Evolutionary conservation across 495 filamentous ascomycete genomes (phyloP).

Genomic region (Podospora anserina): DNA sequence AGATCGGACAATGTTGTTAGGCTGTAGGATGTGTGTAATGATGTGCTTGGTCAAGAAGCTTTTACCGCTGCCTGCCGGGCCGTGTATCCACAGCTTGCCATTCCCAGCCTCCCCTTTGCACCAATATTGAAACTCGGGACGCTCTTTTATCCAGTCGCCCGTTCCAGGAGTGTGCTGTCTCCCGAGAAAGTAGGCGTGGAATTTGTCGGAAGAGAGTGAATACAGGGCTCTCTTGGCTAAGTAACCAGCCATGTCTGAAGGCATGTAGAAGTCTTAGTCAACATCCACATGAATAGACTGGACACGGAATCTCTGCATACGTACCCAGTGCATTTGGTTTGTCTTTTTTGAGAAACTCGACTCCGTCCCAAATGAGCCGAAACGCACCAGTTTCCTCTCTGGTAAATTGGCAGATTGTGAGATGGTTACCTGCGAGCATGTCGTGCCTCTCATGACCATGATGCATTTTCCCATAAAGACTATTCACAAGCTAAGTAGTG

Average conservation of each 20-base stretch:
- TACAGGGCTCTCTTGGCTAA: constrained; percentile 7
- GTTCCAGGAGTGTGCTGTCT: constrained; percentile 12
- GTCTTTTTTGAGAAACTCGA: constrained; percentile 4
- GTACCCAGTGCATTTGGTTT: neutral
- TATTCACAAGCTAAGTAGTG: constrained; percentile 5
- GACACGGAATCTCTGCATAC: too few relatives aligned
- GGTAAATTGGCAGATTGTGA: constrained; percentile 18
- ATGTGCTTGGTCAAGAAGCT: constrained; percentile 18
- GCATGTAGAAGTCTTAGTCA: neutral
- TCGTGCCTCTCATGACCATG: neutral
- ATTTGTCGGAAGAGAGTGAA: constrained; percentile 11
- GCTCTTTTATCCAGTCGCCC: constrained; percentile 15
- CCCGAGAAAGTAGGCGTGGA: constrained; percentile 17
- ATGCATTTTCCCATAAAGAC: constrained; percentile 10
- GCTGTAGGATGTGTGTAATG: constrained; percentile 14
- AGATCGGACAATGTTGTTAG: too few relatives aligned
- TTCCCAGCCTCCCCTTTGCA: constrained; percentile 6
- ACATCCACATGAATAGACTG: neutral
- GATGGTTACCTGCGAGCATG: constrained; percentile 14
- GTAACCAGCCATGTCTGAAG: neutral
- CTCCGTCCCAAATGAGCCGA: neutral
- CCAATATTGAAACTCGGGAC: constrained; percentile 13
- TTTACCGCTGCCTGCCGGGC: constrained; percentile 16
- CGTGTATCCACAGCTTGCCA: constrained; percentile 20
- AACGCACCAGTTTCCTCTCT: neutral